Evolutionary conservation across 1,139 yeast genomes (phyloP).

Genomic region (Scheffersomyces illinoinensis): DNA sequence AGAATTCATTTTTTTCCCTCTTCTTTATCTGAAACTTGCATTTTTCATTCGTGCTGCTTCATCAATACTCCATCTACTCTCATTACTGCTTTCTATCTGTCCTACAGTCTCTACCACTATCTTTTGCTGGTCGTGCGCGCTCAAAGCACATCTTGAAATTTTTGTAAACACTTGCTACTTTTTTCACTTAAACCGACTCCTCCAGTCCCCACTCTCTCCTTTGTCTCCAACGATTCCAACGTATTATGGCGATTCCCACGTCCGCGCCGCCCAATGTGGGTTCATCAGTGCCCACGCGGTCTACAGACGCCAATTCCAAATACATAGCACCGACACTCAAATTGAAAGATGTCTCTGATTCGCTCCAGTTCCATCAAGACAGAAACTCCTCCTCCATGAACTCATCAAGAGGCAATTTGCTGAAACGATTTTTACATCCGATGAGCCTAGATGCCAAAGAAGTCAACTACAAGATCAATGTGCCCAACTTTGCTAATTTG

Average conservation of each 20-base stretch:
- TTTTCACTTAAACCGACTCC: constrained; percentile 1
- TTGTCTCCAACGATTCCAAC: neutral
- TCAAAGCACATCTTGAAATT: neutral
- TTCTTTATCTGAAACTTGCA: neutral
- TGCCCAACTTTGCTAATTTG: constrained; percentile 45
- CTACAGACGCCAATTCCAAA: constrained; percentile 15
- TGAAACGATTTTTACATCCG: constrained; percentile 40
- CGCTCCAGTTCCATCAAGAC: constrained; percentile 42
- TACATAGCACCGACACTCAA: constrained; percentile 39
- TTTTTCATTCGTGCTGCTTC: neutral
- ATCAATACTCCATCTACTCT: neutral
- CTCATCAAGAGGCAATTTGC: constrained; percentile 28
- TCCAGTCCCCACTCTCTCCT: neutral
- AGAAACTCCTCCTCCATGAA: constrained; percentile 20
- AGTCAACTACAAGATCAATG: constrained; percentile 45
- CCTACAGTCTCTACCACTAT: neutral
- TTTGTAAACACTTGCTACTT: neutral
- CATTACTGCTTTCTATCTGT: neutral
- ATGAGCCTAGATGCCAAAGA: constrained; percentile 40
- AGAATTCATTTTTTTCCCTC: neutral
- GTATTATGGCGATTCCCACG: neutral
- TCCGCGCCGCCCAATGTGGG: neutral
- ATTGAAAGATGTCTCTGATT: constrained; percentile 30
- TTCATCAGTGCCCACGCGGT: neutral
- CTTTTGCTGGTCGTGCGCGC: neutral